Percentiles rank a stretch among this genome's conserved stretches.
Conservation (phyloP, 2,329 filamentous ascomycete genomes). For the Shiraia sp. region DNA sequence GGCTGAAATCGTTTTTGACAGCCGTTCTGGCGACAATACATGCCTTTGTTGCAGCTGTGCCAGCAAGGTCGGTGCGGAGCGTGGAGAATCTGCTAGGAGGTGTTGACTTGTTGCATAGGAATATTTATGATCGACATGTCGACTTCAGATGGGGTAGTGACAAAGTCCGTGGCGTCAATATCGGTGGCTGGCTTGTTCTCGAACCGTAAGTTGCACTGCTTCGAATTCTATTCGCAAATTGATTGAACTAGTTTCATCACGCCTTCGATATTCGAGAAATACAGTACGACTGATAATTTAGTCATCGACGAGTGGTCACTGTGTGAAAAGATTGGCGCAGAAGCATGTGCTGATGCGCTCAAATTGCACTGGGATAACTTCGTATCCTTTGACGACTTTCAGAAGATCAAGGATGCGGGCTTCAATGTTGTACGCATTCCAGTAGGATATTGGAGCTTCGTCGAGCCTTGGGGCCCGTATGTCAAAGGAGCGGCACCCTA, state of each 20-base stretch:
- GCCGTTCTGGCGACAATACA: slow-evolving; percentile 11
- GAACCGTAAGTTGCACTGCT: slow-evolving; percentile 25
- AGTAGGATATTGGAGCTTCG: slow-evolving; percentile 63
- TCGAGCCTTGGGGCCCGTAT: slow-evolving; percentile 2
- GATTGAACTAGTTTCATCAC: slow-evolving; percentile 54
- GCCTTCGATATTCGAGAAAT: slow-evolving; percentile 56
- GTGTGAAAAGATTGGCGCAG: slow-evolving; percentile 52
- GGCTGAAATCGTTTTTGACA: slow-evolving; percentile 6
- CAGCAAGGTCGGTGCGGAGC: slow-evolving; percentile 15
- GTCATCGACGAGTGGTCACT: slow-evolving; percentile 57
- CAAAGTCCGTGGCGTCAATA: slow-evolving; percentile 44
- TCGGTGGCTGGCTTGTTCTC: slow-evolving; percentile 42
- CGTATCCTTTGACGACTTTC: slow-evolving; percentile 56
- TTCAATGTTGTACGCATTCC: slow-evolving; percentile 65
- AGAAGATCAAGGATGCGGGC: slow-evolving; percentile 59
- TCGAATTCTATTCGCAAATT: slow-evolving; percentile 1
- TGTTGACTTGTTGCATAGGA: background rate
- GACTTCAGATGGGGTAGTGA: slow-evolving; percentile 48
- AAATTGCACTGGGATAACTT: slow-evolving; percentile 58
- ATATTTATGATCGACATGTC: slow-evolving; percentile 16
- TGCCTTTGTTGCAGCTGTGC: slow-evolving; percentile 17
- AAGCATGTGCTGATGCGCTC: slow-evolving; percentile 48
- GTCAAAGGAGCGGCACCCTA: slow-evolving; percentile 59
- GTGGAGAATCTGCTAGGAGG: background rate
- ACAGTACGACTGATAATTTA: slow-evolving; percentile 30